These are phyloP conservation scores for Handroanthus guayacan DNA, from an alignment of 257 asterid species.

Conservation along the genomic window DNA sequence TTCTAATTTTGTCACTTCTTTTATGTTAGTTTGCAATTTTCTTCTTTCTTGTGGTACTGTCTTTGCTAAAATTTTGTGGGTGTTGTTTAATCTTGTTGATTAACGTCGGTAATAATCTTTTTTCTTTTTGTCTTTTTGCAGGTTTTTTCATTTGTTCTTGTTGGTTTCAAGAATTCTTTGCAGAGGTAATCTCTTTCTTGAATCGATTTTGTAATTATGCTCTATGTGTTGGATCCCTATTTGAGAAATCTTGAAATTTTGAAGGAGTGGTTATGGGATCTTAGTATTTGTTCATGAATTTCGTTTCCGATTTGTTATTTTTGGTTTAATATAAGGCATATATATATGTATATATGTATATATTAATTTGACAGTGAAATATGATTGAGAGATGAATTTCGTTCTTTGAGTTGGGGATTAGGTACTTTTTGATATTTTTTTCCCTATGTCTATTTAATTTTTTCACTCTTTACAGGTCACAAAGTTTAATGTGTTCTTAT, in stretches of 20 bases:
- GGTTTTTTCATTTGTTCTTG: background rate
- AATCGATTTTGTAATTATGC: background rate
- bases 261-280: background rate
- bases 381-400: background rate
- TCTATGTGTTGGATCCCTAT: background rate
- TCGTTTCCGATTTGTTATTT: background rate
- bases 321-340: background rate
- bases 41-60: background rate
- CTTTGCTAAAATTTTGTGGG: background rate
- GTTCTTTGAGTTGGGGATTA: background rate
- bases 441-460: no score
- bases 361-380: background rate
- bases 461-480: no score
- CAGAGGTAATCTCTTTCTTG: constrained; percentile 4
- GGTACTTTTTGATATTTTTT: background rate
- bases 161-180: background rate
- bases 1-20: background rate
- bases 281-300: background rate
- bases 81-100: background rate
- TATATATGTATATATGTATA: no score
- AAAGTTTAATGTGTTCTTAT: no score
- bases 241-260: background rate
- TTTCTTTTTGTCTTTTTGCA: background rate
- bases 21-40: background rate
- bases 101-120: background rate